These are phyloP conservation scores for Picea mariana DNA, from an alignment of 83 land plant species.

Conservation along the genomic window DNA sequence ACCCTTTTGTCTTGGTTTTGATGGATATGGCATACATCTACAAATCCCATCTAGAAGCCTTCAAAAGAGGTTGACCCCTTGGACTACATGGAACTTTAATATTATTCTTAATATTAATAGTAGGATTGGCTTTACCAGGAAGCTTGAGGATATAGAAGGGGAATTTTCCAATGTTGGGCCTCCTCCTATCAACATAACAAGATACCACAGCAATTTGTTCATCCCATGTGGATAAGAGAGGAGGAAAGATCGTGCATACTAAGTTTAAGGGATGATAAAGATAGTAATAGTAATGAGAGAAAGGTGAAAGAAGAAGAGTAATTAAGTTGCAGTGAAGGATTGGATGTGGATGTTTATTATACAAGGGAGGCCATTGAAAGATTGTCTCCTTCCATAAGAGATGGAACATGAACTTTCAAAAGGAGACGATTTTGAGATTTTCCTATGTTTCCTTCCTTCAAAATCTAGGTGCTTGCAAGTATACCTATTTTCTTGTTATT, in stretches of 20 bases:
- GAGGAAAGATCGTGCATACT: background rate
- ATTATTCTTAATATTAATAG: background rate
- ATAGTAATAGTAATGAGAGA: background rate
- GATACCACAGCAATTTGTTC: background rate
- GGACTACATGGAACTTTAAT: background rate
- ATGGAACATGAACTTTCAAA: slow-evolving; percentile 56
- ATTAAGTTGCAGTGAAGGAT: background rate
- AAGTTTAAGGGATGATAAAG: background rate
- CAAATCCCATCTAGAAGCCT: background rate
- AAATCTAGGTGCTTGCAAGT: slow-evolving; percentile 63
- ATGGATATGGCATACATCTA: background rate
- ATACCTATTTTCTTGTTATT: slow-evolving; percentile 28
- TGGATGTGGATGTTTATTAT: slow-evolving; percentile 17
- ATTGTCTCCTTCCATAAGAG: slow-evolving; percentile 69
- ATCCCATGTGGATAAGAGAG: background rate
- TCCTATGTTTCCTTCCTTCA: slow-evolving; percentile 68
- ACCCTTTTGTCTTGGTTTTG: too few species aligned
- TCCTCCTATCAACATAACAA: background rate
- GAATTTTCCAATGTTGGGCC: background rate
- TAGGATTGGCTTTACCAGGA: background rate
- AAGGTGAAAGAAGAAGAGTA: background rate
- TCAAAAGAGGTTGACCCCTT: background rate
- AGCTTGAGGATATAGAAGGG: background rate
- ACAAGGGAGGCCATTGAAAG: slow-evolving; percentile 73
- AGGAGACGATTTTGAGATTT: slow-evolving; percentile 53